Evolutionary conservation across 768 basidiomycete genomes (phyloP), one percentile per base, ranked within the genome.

Genomic region (Lactarius vividus): DNA sequence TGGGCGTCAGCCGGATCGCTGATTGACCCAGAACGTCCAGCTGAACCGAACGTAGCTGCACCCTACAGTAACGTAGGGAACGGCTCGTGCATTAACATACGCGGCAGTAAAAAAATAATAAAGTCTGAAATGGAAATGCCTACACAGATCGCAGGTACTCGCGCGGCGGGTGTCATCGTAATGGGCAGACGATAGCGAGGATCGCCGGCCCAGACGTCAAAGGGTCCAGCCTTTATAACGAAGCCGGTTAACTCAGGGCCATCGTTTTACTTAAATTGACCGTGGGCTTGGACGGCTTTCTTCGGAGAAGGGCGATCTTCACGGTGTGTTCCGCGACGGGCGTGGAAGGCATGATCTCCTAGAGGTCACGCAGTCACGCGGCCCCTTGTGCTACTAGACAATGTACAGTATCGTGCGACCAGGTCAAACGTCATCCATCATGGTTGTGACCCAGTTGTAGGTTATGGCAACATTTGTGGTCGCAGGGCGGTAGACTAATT

Each of bases 1-100:
- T 76, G 71, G n/a, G 63, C 67, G 10, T 60, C 65, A 54, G 65
- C 59, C 26, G 67, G 33, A 4, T 42, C 72, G 59, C 68, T 61
- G 26, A 73, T 67, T 28, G 42, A 64, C 18, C 62, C 61, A 44
- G 52, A 11, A 23, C 63, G 53, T 18, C 58, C 69, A 18, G 40
- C 37, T 29, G 56, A 60, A 33, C 71, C 71, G 52, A 75, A 71
- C 35, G 62, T 57, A 44, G 49, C 67, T 28, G 73, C 55, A 18
- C 66, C 72, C 71, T 70, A 54, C 35, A 37, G 11, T 37, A 37
- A 20, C 5, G 35, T 16, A 28, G 28, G 9, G 11, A 37, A 23
- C 20, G 52, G 28, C 18, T 54, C 49, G 16, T 13, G 35, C 26
- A 61, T 61, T 61, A 37, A 53, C 60, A 42, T 23, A 39, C 53